Evolutionary conservation across 2,329 filamentous ascomycete genomes (phyloP).

Genomic region (Fusarium humuli): DNA sequence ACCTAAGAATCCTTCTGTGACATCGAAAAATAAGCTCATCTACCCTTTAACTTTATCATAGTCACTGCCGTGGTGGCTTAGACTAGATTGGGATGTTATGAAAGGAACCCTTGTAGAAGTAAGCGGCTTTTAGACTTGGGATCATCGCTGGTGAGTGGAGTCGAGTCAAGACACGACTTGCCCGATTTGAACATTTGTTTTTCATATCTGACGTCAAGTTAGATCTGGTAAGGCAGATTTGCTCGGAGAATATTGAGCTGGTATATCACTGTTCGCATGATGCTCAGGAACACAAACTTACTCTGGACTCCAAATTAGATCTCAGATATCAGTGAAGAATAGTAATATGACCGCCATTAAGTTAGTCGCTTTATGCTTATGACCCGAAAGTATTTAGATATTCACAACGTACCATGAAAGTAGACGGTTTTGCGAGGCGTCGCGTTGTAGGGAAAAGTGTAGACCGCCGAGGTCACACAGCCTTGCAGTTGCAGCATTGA

Average conservation of each 20-base stretch:
- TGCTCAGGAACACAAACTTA: neutral
- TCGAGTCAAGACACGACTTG: slow-evolving; percentile 15
- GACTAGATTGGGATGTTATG: neutral
- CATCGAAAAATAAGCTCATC: neutral
- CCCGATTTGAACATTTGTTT: neutral
- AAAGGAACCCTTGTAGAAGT: neutral
- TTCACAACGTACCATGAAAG: too few relatives aligned
- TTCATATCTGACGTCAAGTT: slow-evolving; percentile 11
- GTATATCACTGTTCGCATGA: neutral
- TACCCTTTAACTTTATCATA: neutral
- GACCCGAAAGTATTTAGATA: too few relatives aligned
- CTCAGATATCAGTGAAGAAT: too few relatives aligned
- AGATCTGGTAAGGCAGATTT: neutral
- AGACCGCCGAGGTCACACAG: neutral
- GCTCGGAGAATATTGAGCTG: neutral
- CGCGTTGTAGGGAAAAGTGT: neutral
- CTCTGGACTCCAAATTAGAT: too few relatives aligned
- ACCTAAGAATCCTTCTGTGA: neutral
- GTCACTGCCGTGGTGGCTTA: neutral
- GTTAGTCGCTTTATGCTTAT: too few relatives aligned
- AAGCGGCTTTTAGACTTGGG: neutral
- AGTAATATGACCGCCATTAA: accelerated
- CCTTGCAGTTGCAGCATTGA: neutral
- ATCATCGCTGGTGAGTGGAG: slow-evolving; percentile 17
- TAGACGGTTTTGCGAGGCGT: accelerated